Base-by-base conservation (phyloP, 2,329 filamentous ascomycete species). In the Colletotrichum caudatum region DNA sequence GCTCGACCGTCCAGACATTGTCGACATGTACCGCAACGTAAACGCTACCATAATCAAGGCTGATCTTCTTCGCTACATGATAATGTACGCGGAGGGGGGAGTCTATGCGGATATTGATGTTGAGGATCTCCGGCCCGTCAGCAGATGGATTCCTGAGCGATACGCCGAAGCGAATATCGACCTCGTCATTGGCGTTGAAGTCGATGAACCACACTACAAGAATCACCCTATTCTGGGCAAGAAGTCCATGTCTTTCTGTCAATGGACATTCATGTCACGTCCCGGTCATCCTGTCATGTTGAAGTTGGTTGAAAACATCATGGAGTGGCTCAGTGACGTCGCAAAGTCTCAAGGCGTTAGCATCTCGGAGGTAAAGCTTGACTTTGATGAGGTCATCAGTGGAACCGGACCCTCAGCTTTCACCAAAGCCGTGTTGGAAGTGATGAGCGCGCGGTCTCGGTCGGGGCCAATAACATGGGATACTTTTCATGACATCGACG, bases 1-100 rank as follows among this genome's bases (percentile, higher is more conserved):
- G 46, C 83, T 92, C 76, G 89, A 93, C 77, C 88, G 91, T 23
- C 88, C 87, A 1, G 91, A 93, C 74, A 91, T 92, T 75, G 84
- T 92, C 65, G 80, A 88, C 54, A 87, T 88, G 46, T 92, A 91
- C 79, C 84, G 84, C 71, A 83, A 85, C 44, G 84, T 92, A 67
- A 89, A 85, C 65, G 86, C 90, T 9, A 88, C 87, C 60, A 93
- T 93, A 75, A 87, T 91, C 71, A 91, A 91, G 77, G 89, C 89
- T 66, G 89, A 91, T 78, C 88, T 92, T 75, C 89, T 93, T 78
- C 87, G 91, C 73, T 93, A 92, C 79, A 85, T 93, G 74, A 89
- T 93, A 71, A 85, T 95, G 73, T 89, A 94, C 64, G 93, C 92
- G n/a, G 88, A 93, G 74, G 93, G 93, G 59, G 93, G 93, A 29